phyloP scores from a whole-genome alignment of 306 rosid species.

The Trifolium dubium region DNA sequence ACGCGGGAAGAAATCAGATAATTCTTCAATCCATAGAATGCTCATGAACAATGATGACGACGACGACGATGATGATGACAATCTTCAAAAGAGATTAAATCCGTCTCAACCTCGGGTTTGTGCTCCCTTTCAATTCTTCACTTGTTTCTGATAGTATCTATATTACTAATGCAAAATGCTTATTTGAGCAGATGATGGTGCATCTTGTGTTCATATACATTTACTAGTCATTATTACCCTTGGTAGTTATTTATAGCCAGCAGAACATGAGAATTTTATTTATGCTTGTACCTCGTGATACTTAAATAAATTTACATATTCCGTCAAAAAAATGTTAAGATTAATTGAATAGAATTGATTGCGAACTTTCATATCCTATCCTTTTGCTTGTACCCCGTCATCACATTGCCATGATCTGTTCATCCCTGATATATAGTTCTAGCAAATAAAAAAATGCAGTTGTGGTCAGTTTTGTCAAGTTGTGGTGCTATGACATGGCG shows the following conservation, averaged over 20 bases:
- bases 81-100: slow-evolving; percentile 59
- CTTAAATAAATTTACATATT: slow-evolving; percentile 1
- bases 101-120: slow-evolving; percentile 81
- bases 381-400: slow-evolving; percentile 5
- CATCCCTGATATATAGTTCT: slow-evolving; percentile 10
- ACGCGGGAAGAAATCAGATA: slow-evolving; percentile 76
- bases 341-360: slow-evolving; percentile 11
- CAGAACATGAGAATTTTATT: slow-evolving; percentile 26
- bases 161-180: slow-evolving; percentile 12
- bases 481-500: background rate
- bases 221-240: slow-evolving; percentile 11
- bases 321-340: background rate
- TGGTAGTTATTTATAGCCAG: slow-evolving; percentile 22
- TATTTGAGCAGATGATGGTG: slow-evolving; percentile 25
- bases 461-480: background rate
- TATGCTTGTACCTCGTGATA: slow-evolving; percentile 27
- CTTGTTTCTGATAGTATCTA: slow-evolving; percentile 33
- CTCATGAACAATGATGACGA: slow-evolving; percentile 67
- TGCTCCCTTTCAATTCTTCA: slow-evolving; percentile 40
- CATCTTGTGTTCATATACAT: slow-evolving; percentile 13
- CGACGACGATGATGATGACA: slow-evolving; percentile 62
- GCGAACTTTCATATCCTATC: slow-evolving; percentile 1
- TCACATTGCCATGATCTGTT: slow-evolving; percentile 13
- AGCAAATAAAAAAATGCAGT: slow-evolving; percentile 17
- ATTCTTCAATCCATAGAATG: slow-evolving; percentile 67